phyloP scores from a whole-genome alignment of 2,329 filamentous ascomycete species.

The Blastomyces gilchristii region DNA sequence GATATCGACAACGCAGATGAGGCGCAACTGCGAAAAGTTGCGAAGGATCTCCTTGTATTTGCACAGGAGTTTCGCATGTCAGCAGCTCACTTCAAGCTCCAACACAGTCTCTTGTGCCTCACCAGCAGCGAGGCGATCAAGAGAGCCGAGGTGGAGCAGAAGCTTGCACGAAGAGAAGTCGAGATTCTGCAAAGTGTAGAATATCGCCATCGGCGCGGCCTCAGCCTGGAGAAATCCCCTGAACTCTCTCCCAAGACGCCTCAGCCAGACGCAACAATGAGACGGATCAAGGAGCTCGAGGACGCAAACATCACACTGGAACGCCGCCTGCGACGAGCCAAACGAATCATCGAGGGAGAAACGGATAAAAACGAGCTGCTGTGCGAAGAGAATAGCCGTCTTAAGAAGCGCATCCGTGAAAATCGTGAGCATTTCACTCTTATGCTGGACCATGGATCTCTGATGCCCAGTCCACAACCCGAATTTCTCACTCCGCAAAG shows the following conservation, averaged over 20 bases:
- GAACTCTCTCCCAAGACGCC: conserved; percentile 21
- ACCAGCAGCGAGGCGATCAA: conserved; percentile 78
- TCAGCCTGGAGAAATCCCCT: conserved; percentile 40
- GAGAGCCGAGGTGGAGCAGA: conserved; percentile 79
- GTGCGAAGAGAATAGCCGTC: conserved; percentile 63
- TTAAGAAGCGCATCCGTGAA: conserved; percentile 76
- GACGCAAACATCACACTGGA: conserved; percentile 56
- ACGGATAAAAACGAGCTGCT: conserved; percentile 61
- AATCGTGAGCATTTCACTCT: conserved; percentile 78
- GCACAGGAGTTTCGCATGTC: conserved; percentile 66
- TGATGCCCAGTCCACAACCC: conserved; percentile 49
- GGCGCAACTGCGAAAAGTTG: conserved; percentile 45
- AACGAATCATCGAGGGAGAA: conserved; percentile 66
- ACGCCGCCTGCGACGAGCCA: conserved; percentile 59
- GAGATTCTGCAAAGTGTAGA: conserved; percentile 70
- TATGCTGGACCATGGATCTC: conserved; percentile 64
- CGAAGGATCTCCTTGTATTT: conserved; percentile 43
- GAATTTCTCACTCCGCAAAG: conserved; percentile 39
- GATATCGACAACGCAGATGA: conserved; percentile 45
- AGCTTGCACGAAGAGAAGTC: conserved; percentile 80
- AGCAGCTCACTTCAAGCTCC: conserved; percentile 79
- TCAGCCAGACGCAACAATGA: conserved; percentile 36
- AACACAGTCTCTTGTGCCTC: conserved; percentile 73
- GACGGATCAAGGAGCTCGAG: conserved; percentile 54
- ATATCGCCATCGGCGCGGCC: conserved; percentile 51